A percentile compares a stretch with the other conserved stretches of the same genome.
phyloP scores from a whole-genome alignment of 352 stramenopile species.

The Pythium brachiatum region DNA sequence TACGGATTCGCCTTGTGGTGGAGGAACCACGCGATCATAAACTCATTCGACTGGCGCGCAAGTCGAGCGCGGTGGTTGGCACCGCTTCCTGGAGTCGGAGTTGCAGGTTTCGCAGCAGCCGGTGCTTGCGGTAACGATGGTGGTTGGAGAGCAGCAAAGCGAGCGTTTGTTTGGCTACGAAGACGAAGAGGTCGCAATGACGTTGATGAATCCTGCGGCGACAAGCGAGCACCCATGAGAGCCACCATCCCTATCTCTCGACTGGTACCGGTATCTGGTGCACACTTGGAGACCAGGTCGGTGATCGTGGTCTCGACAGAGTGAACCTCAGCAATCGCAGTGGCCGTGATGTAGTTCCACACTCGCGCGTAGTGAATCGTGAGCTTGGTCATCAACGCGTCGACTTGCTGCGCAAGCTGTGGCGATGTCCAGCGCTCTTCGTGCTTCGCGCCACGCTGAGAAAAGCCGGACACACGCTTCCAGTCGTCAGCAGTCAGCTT shows the following conservation, averaged over 20 bases:
- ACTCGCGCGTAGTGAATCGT: conserved; percentile 51
- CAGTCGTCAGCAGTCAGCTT: conserved; percentile 25
- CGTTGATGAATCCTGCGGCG: background rate
- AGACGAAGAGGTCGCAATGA: conserved; percentile 22
- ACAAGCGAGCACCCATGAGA: background rate
- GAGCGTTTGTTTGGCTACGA: conserved; percentile 13
- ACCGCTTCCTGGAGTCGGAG: background rate
- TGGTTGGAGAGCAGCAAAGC: background rate
- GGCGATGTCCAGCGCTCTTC: conserved; percentile 20
- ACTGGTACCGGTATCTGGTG: background rate
- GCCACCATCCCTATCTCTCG: background rate
- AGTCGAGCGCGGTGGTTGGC: conserved; percentile 49
- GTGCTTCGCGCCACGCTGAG: background rate
- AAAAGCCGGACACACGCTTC: conserved; percentile 28
- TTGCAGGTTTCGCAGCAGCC: background rate
- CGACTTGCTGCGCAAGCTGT: conserved; percentile 21
- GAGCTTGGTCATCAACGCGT: conserved; percentile 57
- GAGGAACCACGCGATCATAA: conserved; percentile 84
- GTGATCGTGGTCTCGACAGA: conserved; percentile 31
- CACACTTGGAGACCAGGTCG: conserved; percentile 19
- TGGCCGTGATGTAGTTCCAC: conserved; percentile 47
- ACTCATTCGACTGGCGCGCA: conserved; percentile 76
- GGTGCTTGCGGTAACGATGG: background rate
- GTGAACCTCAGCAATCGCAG: conserved; percentile 42
- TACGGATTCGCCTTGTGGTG: conserved; percentile 86